Evolutionary conservation across 176 grass and related monocot species (phyloP).

Genomic region (Oryza australiensis): DNA sequence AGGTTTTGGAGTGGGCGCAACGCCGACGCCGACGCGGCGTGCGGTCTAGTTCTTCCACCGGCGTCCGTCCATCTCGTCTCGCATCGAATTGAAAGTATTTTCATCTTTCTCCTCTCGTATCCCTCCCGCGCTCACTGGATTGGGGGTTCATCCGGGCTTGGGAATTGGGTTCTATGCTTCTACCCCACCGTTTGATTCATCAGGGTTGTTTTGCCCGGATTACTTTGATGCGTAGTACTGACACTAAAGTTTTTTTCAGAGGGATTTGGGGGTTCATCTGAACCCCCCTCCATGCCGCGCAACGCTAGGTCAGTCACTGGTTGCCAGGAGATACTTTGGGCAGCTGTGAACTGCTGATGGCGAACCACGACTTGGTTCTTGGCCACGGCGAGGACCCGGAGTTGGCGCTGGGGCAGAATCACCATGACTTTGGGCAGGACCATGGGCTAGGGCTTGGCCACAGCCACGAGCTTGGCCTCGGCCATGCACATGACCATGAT

Average conservation of each 20-base stretch:
- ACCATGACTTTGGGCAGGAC: constrained; percentile 59
- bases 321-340: neutral
- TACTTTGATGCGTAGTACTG: neutral
- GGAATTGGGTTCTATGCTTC: neutral
- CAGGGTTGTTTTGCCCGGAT: neutral
- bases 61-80: neutral
- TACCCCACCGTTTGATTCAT: neutral
- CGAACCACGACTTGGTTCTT: constrained; percentile 84
- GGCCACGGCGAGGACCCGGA: constrained; percentile 81
- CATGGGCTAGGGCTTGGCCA: constrained; percentile 52
- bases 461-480: constrained; percentile 53
- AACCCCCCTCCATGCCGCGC: neutral
- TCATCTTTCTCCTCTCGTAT: neutral
- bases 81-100: neutral
- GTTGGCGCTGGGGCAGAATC: constrained; percentile 73
- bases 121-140: neutral
- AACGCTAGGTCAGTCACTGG: neutral
- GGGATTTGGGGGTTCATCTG: neutral
- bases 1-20: no score
- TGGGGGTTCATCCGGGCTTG: neutral
- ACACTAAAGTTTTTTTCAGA: neutral
- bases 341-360: constrained; percentile 46
- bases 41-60: neutral
- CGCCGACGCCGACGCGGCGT: no score
- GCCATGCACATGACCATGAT: constrained; percentile 53